These are phyloP conservation scores for Babesia gibsoni DNA, from an alignment of 169 alveolate genomes.

Conservation along the genomic window DNA sequence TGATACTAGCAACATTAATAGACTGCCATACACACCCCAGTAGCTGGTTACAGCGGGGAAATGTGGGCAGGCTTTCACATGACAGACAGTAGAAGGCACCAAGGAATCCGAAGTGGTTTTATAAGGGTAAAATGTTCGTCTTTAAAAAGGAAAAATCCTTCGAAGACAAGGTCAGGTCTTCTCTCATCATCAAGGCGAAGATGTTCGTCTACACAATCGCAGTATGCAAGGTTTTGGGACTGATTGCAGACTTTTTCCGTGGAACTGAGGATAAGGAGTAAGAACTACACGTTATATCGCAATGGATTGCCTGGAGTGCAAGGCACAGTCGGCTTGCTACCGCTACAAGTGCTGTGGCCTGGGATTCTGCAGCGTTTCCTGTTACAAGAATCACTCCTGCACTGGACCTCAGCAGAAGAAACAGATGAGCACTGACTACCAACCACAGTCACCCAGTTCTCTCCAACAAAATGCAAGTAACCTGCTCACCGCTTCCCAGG, in stretches of 20 bases:
- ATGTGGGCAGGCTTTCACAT: too few species aligned
- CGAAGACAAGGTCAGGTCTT: constrained; percentile 15
- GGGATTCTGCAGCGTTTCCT: constrained; percentile 45
- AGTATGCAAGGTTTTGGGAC: constrained; percentile 23
- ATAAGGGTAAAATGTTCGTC: constrained; percentile 51
- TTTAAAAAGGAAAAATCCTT: constrained; percentile 19
- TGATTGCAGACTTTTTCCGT: not conserved
- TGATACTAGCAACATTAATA: too few species aligned
- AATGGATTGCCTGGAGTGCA: constrained; percentile 53
- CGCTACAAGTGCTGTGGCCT: constrained; percentile 55
- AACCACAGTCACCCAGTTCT: too few species aligned
- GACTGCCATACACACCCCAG: too few species aligned
- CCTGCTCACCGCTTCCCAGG: constrained; percentile 8
- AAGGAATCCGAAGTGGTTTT: too few species aligned
- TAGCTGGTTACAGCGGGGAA: too few species aligned
- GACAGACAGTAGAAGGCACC: too few species aligned
- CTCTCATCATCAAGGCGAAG: constrained; percentile 47
- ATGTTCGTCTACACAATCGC: constrained; percentile 52
- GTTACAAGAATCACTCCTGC: constrained; percentile 52
- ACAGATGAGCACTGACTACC: not conserved
- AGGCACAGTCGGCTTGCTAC: constrained; percentile 14
- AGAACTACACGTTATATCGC: not conserved
- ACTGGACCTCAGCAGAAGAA: not conserved
- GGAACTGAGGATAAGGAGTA: not conserved
- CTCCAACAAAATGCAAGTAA: not conserved